A percentile compares a stretch with the other conserved stretches of the same genome.
phyloP scores from a whole-genome alignment of 1,139 yeast species.

The Cylindricascospora bacillispora region DNA sequence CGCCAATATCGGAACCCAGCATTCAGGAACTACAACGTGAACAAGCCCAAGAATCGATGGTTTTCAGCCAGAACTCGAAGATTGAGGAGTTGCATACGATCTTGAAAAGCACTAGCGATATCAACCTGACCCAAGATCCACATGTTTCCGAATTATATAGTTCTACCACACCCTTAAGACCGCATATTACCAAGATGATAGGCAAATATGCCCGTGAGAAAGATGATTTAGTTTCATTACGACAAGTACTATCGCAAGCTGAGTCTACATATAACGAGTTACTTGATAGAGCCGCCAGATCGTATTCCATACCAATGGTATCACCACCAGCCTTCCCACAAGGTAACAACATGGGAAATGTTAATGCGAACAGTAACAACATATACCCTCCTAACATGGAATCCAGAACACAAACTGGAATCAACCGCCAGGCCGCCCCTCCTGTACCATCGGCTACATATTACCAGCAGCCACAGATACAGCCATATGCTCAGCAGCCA shows the following conservation, averaged over 20 bases:
- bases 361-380: no score
- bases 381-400: no score
- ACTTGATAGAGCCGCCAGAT: slow-evolving; percentile 35
- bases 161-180: slow-evolving; percentile 57
- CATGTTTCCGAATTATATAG: slow-evolving; percentile 49
- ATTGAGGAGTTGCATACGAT: slow-evolving; percentile 46
- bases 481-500: slow-evolving; percentile 9
- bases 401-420: no score
- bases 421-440: no score
- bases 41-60: slow-evolving; percentile 30
- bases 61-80: slow-evolving; percentile 39
- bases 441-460: no score
- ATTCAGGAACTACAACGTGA: slow-evolving; percentile 38
- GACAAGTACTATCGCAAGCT: slow-evolving; percentile 57
- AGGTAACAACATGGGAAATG: no score
- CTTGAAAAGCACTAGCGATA: slow-evolving; percentile 23
- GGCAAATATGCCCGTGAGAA: slow-evolving; percentile 65
- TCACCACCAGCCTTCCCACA: no score
- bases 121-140: slow-evolving; percentile 35
- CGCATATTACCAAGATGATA: slow-evolving; percentile 56
- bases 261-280: slow-evolving; percentile 56
- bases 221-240: slow-evolving; percentile 61
- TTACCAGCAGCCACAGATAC: no score
- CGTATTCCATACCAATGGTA: slow-evolving; percentile 9
- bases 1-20: slow-evolving; percentile 60